A percentile compares a stretch with the other conserved stretches of the same genome.
Conservation (phyloP, 495 filamentous ascomycete species). For the Hypoxylon fragiforme region DNA sequence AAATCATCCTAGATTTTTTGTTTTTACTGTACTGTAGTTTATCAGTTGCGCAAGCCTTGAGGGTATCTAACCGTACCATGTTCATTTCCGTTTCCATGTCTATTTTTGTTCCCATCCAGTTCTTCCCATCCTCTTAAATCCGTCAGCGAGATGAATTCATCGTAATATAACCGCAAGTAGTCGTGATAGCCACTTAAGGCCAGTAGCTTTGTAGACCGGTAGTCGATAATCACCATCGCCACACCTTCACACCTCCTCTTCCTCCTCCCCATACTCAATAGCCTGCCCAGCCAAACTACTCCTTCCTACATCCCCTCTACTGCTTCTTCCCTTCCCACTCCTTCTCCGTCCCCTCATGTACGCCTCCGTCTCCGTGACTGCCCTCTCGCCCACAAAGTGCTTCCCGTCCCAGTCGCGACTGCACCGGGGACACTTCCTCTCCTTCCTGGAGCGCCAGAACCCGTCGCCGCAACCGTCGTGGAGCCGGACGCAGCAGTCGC, state of each 20-base stretch:
- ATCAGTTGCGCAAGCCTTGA: not conserved
- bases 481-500: conserved; percentile 67
- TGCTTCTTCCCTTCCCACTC: conserved; percentile 23
- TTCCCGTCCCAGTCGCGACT: conserved; percentile 70
- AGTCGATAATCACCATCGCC: too few species aligned
- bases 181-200: not conserved
- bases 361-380: conserved; percentile 56
- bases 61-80: not conserved
- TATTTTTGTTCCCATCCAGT: conserved; percentile 1
- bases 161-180: not conserved
- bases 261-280: conserved; percentile 33
- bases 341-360: conserved; percentile 45
- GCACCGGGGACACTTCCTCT: conserved; percentile 74
- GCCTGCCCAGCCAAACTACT: conserved; percentile 36
- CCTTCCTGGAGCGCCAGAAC: conserved; percentile 66
- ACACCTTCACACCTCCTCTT: conserved; percentile 32
- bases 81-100: not conserved
- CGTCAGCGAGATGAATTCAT: conserved; percentile 17
- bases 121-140: not conserved
- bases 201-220: too few species aligned
- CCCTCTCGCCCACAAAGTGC: conserved; percentile 80
- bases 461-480: conserved; percentile 77
- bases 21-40: too few species aligned
- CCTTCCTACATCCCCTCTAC: conserved; percentile 15
- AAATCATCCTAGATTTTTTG: too few species aligned